These are phyloP conservation scores for Aspergillus ochraceoroseus DNA, from an alignment of 2,329 filamentous ascomycete species.

Conservation along the genomic window DNA sequence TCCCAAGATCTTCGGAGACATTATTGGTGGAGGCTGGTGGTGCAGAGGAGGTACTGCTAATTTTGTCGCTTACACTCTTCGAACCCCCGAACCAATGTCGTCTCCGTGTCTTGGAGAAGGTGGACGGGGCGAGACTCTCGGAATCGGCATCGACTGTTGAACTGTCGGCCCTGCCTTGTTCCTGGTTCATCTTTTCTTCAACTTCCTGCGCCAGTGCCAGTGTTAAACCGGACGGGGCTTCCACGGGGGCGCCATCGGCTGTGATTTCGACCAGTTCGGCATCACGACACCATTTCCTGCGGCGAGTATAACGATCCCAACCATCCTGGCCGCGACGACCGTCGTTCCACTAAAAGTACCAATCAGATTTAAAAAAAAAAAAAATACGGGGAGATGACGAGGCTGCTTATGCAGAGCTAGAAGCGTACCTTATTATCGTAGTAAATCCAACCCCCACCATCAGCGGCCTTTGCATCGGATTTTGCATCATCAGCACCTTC, in stretches of 20 bases:
- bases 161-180: constrained; percentile 18
- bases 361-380: not conserved
- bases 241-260: constrained; percentile 44
- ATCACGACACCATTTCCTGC: constrained; percentile 93
- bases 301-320: constrained; percentile 89
- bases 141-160: constrained; percentile 24
- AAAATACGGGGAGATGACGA: not conserved
- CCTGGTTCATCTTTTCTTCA: constrained; percentile 20
- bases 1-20: constrained; percentile 23
- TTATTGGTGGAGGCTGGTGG: constrained; percentile 20
- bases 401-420: not conserved
- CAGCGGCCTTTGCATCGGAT: constrained; percentile 38
- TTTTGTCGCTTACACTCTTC: constrained; percentile 30
- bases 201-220: constrained; percentile 24
- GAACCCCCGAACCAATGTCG: constrained; percentile 39
- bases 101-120: constrained; percentile 29
- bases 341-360: constrained; percentile 67
- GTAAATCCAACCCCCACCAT: constrained; percentile 85
- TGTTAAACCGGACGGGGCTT: constrained; percentile 36
- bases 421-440: constrained; percentile 85
- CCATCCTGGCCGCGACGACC: constrained; percentile 79
- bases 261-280: constrained; percentile 82
- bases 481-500: constrained; percentile 57
- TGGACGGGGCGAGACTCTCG: constrained; percentile 28
- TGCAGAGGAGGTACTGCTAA: constrained; percentile 22